Conservation (phyloP, 257 asterid species). For the Primulina tabacum region DNA sequence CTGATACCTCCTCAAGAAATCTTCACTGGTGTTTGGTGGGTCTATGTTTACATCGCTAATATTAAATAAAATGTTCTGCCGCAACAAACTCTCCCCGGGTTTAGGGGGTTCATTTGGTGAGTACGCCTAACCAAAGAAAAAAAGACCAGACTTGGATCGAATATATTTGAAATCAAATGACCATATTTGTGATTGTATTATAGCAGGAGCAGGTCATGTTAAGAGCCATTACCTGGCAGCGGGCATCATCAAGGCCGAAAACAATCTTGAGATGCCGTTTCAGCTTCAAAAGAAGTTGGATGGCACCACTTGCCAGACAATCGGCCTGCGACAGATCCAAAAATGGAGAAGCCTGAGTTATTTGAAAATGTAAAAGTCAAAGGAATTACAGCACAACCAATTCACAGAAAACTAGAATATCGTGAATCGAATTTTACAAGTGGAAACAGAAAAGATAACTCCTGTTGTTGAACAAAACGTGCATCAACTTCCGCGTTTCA, state of each 20-base stretch:
- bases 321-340: slow-evolving; percentile 56
- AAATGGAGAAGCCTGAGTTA: slow-evolving; percentile 11
- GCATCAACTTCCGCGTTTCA: background rate
- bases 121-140: slow-evolving; percentile 50
- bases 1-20: slow-evolving; percentile 74
- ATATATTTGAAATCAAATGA: slow-evolving; percentile 18
- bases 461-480: background rate
- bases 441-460: background rate
- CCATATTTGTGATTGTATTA: slow-evolving; percentile 1
- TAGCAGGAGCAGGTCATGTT: background rate
- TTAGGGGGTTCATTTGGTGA: slow-evolving; percentile 79
- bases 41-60: slow-evolving; percentile 55
- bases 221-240: slow-evolving; percentile 70
- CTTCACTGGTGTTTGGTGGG: slow-evolving; percentile 65
- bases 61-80: slow-evolving; percentile 66
- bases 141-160: slow-evolving; percentile 13
- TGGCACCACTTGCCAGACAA: slow-evolving; percentile 81
- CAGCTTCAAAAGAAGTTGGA: slow-evolving; percentile 85
- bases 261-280: slow-evolving; percentile 94
- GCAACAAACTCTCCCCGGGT: slow-evolving; percentile 64
- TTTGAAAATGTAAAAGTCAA: slow-evolving; percentile 4
- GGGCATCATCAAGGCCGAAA: slow-evolving; percentile 73
- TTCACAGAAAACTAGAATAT: background rate
- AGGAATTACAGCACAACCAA: background rate
- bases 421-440: background rate